Base-by-base conservation (phyloP, 306 rosid species). In the Dicorynia guianensis region DNA sequence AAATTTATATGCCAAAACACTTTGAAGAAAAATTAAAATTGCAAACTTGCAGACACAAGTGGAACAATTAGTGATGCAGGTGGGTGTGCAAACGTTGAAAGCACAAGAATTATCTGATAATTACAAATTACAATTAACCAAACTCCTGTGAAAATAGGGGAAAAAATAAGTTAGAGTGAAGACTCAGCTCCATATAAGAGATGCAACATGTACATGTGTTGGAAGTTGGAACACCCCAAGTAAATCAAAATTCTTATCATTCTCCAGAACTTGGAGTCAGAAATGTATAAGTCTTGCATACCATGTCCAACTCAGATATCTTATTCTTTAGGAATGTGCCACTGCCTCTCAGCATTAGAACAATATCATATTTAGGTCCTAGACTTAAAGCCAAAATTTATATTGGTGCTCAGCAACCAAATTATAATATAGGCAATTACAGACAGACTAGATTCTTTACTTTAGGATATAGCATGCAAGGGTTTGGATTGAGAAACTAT, bases 21-120 rank as follows among this genome's bases (percentile, higher is more conserved):
- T 17, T 19, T 33, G 17, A 52, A 6, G 11, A 15, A 13, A 34
- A 33, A 72, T 64, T 18, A 33, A 83, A 46, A 38, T 62, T 19
- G 54, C 70, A 44, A 61, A 35, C 69, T 47, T 38, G 57, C 63
- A 67, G 38, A 76, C 44, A 63, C 71, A 76, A 83, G 46, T 4
- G 25, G 36, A 58, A 64, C 33, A 49, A 75, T 67, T 49, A 33
- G 59, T 20, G 68, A 71, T 53, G 44, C 48, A 38, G 63, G 43
- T 46, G 18, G 18, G 54, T 14, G n/a, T 25, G 17, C 5, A 50
- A 33, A 1, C 4, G 8, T 53, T 18, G 11, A 0, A 33, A 17
- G 8, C 58, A 66, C 10, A 5, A 9, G 11, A 11, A 44, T 9
- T 64, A 11, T 18, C 11, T 25, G 30, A 25, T 25, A 25, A 25